Evolutionary conservation across 257 asterid species (phyloP).

Genomic region (Craterostigma plantagineum): DNA sequence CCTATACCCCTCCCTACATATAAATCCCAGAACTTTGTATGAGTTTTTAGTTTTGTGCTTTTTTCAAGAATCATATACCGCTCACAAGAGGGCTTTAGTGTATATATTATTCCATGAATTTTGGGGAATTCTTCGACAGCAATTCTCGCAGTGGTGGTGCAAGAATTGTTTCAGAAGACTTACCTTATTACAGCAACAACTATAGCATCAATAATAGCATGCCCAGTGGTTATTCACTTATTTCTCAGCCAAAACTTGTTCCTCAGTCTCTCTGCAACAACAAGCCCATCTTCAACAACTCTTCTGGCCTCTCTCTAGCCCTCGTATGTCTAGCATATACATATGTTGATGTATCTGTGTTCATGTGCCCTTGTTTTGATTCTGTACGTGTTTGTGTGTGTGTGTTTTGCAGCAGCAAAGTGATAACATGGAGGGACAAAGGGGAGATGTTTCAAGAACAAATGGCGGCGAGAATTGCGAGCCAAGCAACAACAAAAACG

Average conservation of each 20-base stretch:
- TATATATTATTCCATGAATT: slow-evolving; percentile 43
- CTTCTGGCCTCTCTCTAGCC: slow-evolving; percentile 82
- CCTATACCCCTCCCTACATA: no score
- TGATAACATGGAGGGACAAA: slow-evolving; percentile 53
- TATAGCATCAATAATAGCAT: slow-evolving; percentile 20
- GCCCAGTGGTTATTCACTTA: no score
- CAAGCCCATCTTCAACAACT: no score
- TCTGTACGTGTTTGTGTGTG: neutral
- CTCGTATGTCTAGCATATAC: slow-evolving; percentile 27
- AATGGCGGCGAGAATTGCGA: slow-evolving; percentile 25
- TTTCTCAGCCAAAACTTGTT: slow-evolving; percentile 20
- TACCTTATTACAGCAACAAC: slow-evolving; percentile 9
- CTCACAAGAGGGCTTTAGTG: neutral
- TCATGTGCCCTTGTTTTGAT: neutral
- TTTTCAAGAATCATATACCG: neutral
- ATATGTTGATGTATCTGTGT: neutral
- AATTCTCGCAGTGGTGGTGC: slow-evolving; percentile 30
- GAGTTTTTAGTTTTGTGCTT: neutral
- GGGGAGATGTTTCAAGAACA: slow-evolving; percentile 23
- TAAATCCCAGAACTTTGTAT: neutral
- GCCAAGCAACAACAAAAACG: slow-evolving; percentile 9
- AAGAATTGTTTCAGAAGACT: slow-evolving; percentile 14
- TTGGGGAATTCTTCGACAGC: slow-evolving; percentile 69
- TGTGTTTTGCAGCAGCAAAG: slow-evolving; percentile 9
- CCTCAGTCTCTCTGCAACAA: slow-evolving; percentile 30